A percentile compares a stretch with the other conserved stretches of the same genome.
Conservation (phyloP, 345 rosid species). For the Iberis pinnata region DNA sequence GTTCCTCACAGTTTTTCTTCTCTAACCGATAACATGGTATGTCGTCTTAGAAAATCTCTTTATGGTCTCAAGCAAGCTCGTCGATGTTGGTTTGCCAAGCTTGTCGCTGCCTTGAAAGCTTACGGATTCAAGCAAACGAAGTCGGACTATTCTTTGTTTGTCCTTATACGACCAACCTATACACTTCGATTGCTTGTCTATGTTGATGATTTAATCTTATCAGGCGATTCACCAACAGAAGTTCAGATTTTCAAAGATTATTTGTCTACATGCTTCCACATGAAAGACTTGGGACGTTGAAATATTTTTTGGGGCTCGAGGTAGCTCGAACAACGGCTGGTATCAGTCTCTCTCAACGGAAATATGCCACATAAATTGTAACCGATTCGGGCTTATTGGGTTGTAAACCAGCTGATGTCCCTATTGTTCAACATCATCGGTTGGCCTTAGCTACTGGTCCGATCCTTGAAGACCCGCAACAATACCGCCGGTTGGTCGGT, state of each 20-base stretch:
- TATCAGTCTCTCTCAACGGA: no score
- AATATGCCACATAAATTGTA: no score
- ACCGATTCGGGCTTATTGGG: no score
- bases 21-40: neutral
- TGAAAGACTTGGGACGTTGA: neutral
- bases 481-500: no score
- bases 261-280: neutral
- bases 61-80: neutral
- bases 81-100: neutral
- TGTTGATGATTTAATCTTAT: neutral
- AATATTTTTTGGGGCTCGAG: neutral
- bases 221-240: neutral
- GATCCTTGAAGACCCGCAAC: no score
- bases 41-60: neutral
- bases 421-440: no score
- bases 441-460: no score
- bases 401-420: no score
- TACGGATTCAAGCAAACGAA: neutral
- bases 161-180: neutral
- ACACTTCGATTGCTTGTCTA: neutral
- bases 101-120: neutral
- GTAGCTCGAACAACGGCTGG: neutral
- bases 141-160: neutral
- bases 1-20: neutral
- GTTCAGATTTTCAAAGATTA: neutral